Conservation (phyloP, 257 asterid species). For the Gentiana dahurica region DNA sequence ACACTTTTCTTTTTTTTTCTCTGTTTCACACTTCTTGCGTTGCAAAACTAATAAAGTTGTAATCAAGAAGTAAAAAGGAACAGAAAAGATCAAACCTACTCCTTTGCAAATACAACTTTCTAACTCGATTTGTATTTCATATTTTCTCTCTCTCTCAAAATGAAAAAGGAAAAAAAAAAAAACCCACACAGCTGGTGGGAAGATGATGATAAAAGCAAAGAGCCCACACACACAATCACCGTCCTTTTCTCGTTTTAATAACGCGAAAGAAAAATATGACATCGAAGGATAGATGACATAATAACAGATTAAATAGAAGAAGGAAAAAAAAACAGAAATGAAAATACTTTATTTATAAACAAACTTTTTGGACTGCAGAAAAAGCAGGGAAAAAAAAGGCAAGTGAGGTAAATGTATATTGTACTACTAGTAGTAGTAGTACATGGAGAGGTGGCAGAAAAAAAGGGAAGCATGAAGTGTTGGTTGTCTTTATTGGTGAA, state of each 20-base stretch:
- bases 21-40: neutral
- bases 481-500: neutral
- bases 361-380: too few species aligned
- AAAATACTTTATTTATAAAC: too few species aligned
- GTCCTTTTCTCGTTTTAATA: conserved; percentile 38
- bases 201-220: conserved; percentile 15
- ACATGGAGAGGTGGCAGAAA: conserved; percentile 6
- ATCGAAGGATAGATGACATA: conserved; percentile 2
- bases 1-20: neutral
- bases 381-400: conserved; percentile 1
- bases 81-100: conserved; percentile 41
- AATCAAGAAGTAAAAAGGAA: conserved; percentile 37
- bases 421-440: neutral
- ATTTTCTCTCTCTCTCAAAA: conserved; percentile 18
- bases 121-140: too few species aligned
- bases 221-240: conserved; percentile 17
- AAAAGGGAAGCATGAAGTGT: conserved; percentile 9
- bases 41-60: neutral
- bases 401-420: neutral
- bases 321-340: too few species aligned
- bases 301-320: neutral
- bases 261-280: conserved; percentile 10
- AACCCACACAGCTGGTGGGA: conserved; percentile 3
- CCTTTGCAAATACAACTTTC: conserved; percentile 25
- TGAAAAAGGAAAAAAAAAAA: neutral